phyloP scores from a whole-genome alignment of 805 yeast genomes.

The Ogataea ramenticola region DNA sequence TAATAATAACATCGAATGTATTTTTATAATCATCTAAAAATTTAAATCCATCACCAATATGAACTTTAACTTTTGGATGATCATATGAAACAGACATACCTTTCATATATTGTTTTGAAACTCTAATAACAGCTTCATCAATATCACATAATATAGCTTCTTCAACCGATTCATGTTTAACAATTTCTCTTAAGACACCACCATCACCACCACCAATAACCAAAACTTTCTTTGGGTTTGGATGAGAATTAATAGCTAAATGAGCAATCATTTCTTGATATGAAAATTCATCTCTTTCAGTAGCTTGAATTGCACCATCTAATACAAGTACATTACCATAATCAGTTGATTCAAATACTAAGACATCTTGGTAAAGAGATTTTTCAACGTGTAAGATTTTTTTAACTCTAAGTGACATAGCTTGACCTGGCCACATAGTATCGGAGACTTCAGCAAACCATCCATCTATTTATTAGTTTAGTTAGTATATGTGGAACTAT shows the following conservation, averaged over 20 bases:
- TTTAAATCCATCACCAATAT: conserved; percentile 97
- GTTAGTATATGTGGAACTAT: conserved; percentile 21
- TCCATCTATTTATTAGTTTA: conserved; percentile 68
- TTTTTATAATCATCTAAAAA: conserved; percentile 77
- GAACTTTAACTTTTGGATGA: conserved; percentile 86
- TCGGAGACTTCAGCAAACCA: conserved; percentile 96
- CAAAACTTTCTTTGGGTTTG: conserved; percentile 86
- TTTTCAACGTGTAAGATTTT: conserved; percentile 78
- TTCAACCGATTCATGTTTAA: conserved; percentile 81
- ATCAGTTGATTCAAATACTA: conserved; percentile 86
- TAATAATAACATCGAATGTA: conserved; percentile 89
- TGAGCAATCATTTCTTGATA: conserved; percentile 99
- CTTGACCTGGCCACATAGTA: conserved; percentile 99
- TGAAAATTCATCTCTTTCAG: conserved; percentile 95
- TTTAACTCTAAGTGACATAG: conserved; percentile 85
- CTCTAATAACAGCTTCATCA: conserved; percentile 86
- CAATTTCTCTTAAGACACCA: conserved; percentile 92
- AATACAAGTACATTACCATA: conserved; percentile 94
- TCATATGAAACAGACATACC: conserved; percentile 75
- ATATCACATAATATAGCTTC: conserved; percentile 91
- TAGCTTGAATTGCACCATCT: conserved; percentile 92
- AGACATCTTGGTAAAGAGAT: conserved; percentile 87
- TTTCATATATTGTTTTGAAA: conserved; percentile 83
- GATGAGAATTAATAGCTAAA: conserved; percentile 86
- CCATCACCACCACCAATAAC: conserved; percentile 99